Evolutionary conservation across 768 basidiomycete genomes (phyloP).

Genomic region (Mycena belliarum): DNA sequence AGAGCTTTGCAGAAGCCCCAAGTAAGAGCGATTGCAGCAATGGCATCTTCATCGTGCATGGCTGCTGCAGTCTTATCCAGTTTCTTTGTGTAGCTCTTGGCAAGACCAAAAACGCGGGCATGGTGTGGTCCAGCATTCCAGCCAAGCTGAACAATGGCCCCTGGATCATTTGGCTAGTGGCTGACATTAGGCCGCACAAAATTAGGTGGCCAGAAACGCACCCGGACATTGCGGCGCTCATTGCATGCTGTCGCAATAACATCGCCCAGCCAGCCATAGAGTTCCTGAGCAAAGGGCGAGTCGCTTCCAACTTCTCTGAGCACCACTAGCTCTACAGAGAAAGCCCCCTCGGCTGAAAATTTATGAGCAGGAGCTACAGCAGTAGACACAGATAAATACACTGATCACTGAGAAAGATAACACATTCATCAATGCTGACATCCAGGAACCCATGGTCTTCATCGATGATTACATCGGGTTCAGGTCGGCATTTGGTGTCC

Average conservation of each 20-base stretch:
- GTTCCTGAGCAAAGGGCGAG: no score
- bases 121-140: constrained; percentile 7
- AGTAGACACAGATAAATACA: no score
- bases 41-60: neutral
- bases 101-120: constrained; percentile 1
- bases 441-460: no score
- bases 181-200: neutral
- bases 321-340: no score
- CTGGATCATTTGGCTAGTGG: neutral
- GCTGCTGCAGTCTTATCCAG: neutral
- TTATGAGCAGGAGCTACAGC: no score
- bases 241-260: neutral
- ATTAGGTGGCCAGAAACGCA: neutral
- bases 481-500: no score
- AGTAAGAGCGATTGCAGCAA: neutral
- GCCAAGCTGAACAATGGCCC: constrained; percentile 7
- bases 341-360: no score
- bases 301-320: no score
- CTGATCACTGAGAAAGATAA: no score
- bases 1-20: neutral
- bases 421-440: no score
- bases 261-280: neutral
- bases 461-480: no score
- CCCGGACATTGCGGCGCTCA: constrained; percentile 2
- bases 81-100: neutral